phyloP scores from a whole-genome alignment of 2,329 filamentous ascomycete species.

The Cercospora sp. region DNA sequence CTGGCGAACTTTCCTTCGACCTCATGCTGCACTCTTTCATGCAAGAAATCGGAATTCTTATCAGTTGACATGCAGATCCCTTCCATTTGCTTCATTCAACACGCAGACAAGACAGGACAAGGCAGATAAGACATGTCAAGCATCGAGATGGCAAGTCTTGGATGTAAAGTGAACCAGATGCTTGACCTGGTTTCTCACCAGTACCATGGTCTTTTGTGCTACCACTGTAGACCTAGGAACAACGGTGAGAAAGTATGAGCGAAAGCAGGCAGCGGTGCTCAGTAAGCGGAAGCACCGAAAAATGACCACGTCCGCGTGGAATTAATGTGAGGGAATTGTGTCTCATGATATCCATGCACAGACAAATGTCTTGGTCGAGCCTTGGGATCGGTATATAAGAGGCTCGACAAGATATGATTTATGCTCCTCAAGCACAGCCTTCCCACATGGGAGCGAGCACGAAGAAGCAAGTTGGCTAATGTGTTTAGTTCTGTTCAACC shows the following conservation, averaged over 20 bases:
- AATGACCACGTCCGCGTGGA: no score
- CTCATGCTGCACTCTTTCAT: background rate
- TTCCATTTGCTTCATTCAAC: background rate
- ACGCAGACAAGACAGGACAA: background rate
- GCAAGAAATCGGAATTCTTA: background rate
- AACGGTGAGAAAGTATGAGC: background rate
- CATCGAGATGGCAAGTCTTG: background rate
- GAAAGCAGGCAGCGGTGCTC: no score
- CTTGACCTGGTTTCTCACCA: background rate
- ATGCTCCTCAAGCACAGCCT: background rate
- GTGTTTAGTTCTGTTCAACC: background rate
- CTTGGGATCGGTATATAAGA: background rate
- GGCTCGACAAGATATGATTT: no score
- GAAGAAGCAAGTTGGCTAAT: background rate
- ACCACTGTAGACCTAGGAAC: background rate
- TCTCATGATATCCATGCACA: background rate
- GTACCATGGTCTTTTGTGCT: background rate
- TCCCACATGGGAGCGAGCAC: background rate
- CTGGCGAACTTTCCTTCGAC: background rate
- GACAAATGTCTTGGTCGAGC: background rate
- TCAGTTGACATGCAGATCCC: background rate
- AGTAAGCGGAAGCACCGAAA: no score
- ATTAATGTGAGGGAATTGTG: background rate
- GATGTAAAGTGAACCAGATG: background rate
- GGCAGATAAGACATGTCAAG: background rate